Conservation (phyloP, 2,329 filamentous ascomycete genomes). For the Emydomyces testavorans region DNA sequence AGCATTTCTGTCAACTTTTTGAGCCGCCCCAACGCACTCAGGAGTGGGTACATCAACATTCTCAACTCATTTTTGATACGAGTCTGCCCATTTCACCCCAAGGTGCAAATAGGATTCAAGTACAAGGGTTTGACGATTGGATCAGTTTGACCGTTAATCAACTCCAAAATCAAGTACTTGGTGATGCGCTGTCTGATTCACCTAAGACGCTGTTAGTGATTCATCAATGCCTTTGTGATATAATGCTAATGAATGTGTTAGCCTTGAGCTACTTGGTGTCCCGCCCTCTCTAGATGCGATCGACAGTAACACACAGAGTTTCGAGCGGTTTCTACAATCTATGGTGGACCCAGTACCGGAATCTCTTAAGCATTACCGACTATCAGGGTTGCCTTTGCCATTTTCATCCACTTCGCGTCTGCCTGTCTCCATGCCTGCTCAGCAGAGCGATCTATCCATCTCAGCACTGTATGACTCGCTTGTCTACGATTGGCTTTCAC, state of each 20-base stretch:
- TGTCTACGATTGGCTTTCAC: constrained; percentile 29
- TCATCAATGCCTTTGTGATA: background rate
- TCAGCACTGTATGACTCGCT: constrained; percentile 27
- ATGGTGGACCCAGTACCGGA: constrained; percentile 1
- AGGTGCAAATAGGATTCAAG: background rate
- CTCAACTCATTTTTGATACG: background rate
- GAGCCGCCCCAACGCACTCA: constrained; percentile 1
- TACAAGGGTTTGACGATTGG: constrained; percentile 8
- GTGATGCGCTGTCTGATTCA: background rate
- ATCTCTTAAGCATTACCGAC: constrained; percentile 11
- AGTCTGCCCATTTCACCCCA: background rate
- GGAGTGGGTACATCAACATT: constrained; percentile 3
- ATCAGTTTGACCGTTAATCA: background rate
- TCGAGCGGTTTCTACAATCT: constrained; percentile 22
- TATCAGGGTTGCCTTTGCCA: constrained; percentile 19
- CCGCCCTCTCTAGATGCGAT: constrained; percentile 27
- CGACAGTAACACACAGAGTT: constrained; percentile 26
- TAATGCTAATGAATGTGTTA: constrained; percentile 15
- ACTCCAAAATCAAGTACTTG: background rate
- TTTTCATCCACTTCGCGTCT: constrained; percentile 14
- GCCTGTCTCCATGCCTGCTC: constrained; percentile 18
- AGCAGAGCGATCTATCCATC: constrained; percentile 5
- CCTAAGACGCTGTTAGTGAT: constrained; percentile 26
- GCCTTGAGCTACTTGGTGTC: constrained; percentile 25
- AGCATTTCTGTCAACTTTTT: background rate